Base-by-base conservation (phyloP, 352 stramenopile genomes). In the Phytophthora tubulina region DNA sequence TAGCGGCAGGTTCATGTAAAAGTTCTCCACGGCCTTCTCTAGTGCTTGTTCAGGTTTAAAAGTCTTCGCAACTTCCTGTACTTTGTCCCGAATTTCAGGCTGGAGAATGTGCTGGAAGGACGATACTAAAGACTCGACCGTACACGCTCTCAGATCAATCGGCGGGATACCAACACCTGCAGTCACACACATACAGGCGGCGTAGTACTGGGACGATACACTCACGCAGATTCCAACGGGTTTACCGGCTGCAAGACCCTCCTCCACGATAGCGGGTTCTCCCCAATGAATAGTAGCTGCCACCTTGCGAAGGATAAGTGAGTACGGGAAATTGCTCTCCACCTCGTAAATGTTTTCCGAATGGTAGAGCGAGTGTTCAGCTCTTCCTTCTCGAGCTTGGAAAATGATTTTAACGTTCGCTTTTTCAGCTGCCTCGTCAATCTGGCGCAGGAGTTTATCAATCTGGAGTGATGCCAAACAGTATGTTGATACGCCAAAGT, bases 171-270 rank as follows among this genome's bases (percentile, higher is more conserved):
- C 92, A 17, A 95, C 90, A 15, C 88, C 88, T 14, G 83, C 79
- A 30, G 82, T 78, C 52, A 86, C 73, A 10, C 92, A 85, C 62
- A 92, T 90, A 32, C 89, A 81, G 10, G 89, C 90, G 72, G 91
- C 95, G 71, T 97, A 97, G 54, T 84, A 89, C 57, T 98, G 93
- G 51, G 97, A 89, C 11, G 85, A 92, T 72, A 97, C 90, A 63
- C 92, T 97, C 3, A 93, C 92, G 58, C 88, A 96, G 9, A 98
- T 80, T 46, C 96, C 86, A n/a, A 90, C 96, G 2, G 93, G 92
- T 33, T 97, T 89, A 11, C 86, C 90, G 45, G 86, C 84, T 32
- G 88, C 70, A 4, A 98, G 76, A 1, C 89, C 92, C 27, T 93
- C 91, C 17, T 90, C 88, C 9, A 90, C 89, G 31, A 92, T 98